A percentile compares a stretch with the other conserved stretches of the same genome.
Conservation (phyloP, 345 rosid species). For the Eucalyptus grandis region DNA sequence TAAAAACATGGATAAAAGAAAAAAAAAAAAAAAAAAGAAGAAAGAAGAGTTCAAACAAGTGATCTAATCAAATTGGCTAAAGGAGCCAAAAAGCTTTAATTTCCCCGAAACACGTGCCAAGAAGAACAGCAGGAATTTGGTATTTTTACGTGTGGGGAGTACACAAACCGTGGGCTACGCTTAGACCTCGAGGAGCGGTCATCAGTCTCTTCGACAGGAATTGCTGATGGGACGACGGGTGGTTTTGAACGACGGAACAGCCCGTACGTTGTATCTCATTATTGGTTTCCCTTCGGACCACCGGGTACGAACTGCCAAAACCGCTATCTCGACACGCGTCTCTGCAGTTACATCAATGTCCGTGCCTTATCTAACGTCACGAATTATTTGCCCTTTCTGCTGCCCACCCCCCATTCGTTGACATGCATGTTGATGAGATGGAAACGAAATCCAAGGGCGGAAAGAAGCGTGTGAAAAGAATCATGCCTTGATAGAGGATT, state of each 20-base stretch:
- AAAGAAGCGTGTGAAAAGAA: neutral
- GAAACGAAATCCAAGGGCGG: neutral
- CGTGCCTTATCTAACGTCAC: neutral
- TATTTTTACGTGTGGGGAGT: neutral
- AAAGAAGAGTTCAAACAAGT: neutral
- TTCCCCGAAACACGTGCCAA: neutral
- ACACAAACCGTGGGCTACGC: neutral
- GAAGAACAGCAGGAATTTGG: neutral
- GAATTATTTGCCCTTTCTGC: neutral
- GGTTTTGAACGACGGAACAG: neutral
- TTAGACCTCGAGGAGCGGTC: neutral
- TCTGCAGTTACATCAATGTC: neutral
- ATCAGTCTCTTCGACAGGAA: neutral
- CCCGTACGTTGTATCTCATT: neutral
- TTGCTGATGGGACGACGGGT: neutral
- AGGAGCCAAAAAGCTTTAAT: neutral
- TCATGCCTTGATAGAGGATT: neutral
- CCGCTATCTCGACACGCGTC: neutral
- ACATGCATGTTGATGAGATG: neutral
- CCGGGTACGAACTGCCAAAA: neutral
- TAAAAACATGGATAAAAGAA: too few relatives aligned
- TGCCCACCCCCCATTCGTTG: neutral
- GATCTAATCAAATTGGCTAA: neutral
- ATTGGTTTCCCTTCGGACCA: neutral
- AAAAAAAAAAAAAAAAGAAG: accelerated